A percentile compares a stretch with the other conserved stretches of the same genome.
phyloP scores from a whole-genome alignment of 2,329 filamentous ascomycete genomes.

The Eurotiales sp. region DNA sequence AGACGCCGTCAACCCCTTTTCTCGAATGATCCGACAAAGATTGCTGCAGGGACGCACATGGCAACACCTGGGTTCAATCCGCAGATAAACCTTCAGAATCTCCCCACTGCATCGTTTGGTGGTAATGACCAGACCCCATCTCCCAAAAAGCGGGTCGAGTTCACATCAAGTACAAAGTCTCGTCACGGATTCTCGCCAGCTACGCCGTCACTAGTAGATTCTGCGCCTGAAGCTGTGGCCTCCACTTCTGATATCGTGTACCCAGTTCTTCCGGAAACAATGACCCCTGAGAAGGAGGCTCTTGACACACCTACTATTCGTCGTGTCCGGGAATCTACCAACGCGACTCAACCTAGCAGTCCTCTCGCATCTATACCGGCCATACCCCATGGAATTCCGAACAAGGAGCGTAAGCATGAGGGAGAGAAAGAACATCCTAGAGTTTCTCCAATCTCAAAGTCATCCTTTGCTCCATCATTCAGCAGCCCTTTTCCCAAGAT shows the following conservation, averaged over 20 bases:
- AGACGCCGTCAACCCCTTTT: conserved; percentile 57
- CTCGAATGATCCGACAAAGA: conserved; percentile 56
- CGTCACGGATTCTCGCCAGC: conserved; percentile 32
- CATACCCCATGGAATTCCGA: conserved; percentile 36
- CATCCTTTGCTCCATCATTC: neutral
- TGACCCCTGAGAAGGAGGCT: conserved; percentile 33
- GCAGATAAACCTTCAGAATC: conserved; percentile 48
- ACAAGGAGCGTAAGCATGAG: conserved; percentile 30
- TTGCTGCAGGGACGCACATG: conserved; percentile 57
- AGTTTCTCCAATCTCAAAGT: neutral
- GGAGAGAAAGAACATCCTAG: neutral
- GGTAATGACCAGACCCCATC: conserved; percentile 61
- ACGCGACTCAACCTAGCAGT: conserved; percentile 14
- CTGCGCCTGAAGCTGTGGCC: conserved; percentile 23
- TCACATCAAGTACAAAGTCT: conserved; percentile 66
- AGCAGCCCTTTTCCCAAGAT: conserved; percentile 24
- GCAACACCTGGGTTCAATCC: conserved; percentile 39
- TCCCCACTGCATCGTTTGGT: conserved; percentile 24
- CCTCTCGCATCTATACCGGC: conserved; percentile 28
- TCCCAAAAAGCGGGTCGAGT: conserved; percentile 75
- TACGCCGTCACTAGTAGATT: conserved; percentile 42
- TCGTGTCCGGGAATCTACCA: conserved; percentile 34
- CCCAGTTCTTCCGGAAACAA: conserved; percentile 31
- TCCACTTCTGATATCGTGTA: conserved; percentile 30
- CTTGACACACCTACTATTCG: conserved; percentile 36